Conservation (phyloP, 2,329 filamentous ascomycete genomes). For the Periconia sp. region DNA sequence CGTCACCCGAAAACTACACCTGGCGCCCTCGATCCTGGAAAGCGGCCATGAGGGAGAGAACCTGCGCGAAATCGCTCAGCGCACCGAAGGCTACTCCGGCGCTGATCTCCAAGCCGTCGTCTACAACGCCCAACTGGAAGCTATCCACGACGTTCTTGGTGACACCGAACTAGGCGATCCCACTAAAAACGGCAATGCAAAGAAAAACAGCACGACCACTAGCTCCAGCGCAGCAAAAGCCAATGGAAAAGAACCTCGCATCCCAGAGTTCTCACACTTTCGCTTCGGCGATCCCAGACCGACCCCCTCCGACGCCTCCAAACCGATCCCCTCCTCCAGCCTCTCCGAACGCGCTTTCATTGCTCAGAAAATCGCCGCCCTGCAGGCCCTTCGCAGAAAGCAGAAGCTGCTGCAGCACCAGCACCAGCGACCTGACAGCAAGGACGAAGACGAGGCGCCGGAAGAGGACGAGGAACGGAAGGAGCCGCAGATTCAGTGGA, state of each 20-base stretch:
- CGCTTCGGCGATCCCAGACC: conserved; percentile 68
- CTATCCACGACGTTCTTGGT: conserved; percentile 89
- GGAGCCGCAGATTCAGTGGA: conserved; percentile 84
- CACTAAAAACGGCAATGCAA: conserved; percentile 33
- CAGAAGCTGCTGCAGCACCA: conserved; percentile 57
- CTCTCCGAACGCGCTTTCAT: conserved; percentile 81
- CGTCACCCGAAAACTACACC: conserved; percentile 79
- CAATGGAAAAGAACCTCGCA: conserved; percentile 32
- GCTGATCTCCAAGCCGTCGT: conserved; percentile 94
- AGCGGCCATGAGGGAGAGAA: conserved; percentile 36
- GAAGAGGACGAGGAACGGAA: conserved; percentile 55
- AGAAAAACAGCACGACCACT: conserved; percentile 32
- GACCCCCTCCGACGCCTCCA: conserved; percentile 32
- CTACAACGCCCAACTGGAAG: conserved; percentile 95
- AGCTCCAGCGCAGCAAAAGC: conserved; percentile 14
- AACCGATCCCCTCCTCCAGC: conserved; percentile 57
- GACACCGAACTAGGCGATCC: conserved; percentile 53
- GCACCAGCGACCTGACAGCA: conserved; percentile 21
- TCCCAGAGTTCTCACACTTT: conserved; percentile 67
- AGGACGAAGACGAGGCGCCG: conserved; percentile 23
- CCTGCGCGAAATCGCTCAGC: conserved; percentile 74
- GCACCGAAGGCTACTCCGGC: conserved; percentile 89
- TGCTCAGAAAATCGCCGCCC: conserved; percentile 78
- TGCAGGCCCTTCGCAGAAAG: conserved; percentile 73
- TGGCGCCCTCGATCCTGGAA: conserved; percentile 69